phyloP scores from a whole-genome alignment of 164 flowering plant species.

The Chimonanthus praecox region DNA sequence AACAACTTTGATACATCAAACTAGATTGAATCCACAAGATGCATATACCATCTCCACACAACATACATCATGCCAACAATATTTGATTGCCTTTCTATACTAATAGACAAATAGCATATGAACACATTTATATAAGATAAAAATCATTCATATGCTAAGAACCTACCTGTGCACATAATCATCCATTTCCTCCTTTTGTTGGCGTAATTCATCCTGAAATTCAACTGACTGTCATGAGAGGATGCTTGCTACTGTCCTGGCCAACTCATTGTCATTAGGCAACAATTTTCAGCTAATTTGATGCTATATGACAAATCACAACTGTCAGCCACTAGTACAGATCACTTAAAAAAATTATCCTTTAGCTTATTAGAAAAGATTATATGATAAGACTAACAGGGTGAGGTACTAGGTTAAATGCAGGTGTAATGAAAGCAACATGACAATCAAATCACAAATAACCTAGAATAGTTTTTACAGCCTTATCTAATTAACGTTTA shows the following conservation, averaged over 20 bases:
- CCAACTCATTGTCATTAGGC: background rate
- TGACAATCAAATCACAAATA: background rate
- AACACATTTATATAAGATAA: background rate
- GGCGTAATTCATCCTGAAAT: slow-evolving; percentile 85
- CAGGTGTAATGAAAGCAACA: background rate
- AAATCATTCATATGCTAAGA: too few relatives aligned
- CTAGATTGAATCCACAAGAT: too few relatives aligned
- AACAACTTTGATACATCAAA: too few relatives aligned
- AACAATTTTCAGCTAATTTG: background rate
- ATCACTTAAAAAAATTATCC: background rate
- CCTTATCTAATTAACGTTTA: background rate
- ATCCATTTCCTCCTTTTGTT: slow-evolving; percentile 91
- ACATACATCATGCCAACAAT: too few relatives aligned
- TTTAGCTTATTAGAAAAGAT: background rate
- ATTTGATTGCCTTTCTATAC: background rate
- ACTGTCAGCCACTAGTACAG: background rate
- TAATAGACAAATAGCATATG: background rate
- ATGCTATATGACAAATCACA: background rate
- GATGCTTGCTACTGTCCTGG: background rate
- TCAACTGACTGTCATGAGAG: background rate
- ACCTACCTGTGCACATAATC: slow-evolving; percentile 95
- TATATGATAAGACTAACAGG: background rate
- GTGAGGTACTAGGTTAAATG: background rate
- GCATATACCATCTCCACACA: too few relatives aligned
- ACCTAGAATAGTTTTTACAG: background rate